A percentile compares a stretch with the other conserved stretches of the same genome.
These are phyloP conservation scores for Neocucurbitaria cava DNA, from an alignment of 2,329 filamentous ascomycete species.

Conservation along the genomic window DNA sequence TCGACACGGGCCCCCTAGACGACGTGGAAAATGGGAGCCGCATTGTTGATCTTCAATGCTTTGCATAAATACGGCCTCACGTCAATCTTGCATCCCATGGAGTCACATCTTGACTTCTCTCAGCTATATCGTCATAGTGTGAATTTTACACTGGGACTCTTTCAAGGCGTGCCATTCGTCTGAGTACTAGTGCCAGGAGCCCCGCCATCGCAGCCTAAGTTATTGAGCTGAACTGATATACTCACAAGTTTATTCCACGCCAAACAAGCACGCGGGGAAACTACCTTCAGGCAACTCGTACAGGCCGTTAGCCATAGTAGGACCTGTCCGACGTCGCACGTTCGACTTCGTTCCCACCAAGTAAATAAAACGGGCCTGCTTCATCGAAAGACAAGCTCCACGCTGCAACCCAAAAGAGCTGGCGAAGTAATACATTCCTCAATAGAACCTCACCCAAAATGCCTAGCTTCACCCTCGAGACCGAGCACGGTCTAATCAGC, in stretches of 20 bases:
- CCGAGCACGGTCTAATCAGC: slow-evolving; percentile 29
- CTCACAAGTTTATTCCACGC: too few species aligned
- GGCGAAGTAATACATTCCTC: not conserved
- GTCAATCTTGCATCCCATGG: slow-evolving; percentile 3
- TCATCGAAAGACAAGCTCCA: too few species aligned
- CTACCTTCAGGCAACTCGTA: not conserved
- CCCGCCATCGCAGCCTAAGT: too few species aligned
- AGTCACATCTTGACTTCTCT: not conserved
- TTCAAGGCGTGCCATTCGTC: not conserved
- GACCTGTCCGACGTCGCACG: too few species aligned
- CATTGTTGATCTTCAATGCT: not conserved
- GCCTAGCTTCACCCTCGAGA: slow-evolving; percentile 27
- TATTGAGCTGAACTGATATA: too few species aligned
- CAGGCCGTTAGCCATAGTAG: too few species aligned
- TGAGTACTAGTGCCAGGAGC: not conserved
- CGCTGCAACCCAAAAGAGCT: not conserved
- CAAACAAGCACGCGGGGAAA: not conserved
- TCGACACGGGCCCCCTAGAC: not conserved
- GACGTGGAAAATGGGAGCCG: not conserved
- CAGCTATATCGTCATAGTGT: not conserved
- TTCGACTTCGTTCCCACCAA: too few species aligned
- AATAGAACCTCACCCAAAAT: slow-evolving; percentile 1
- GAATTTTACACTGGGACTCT: too few species aligned
- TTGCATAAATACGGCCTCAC: not conserved
- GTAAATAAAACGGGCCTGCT: too few species aligned